Percentiles rank a stretch among this genome's conserved stretches.
Evolutionary conservation across 768 basidiomycete species (phyloP).

Genomic region (Pleurotus salmoneostramineus): DNA sequence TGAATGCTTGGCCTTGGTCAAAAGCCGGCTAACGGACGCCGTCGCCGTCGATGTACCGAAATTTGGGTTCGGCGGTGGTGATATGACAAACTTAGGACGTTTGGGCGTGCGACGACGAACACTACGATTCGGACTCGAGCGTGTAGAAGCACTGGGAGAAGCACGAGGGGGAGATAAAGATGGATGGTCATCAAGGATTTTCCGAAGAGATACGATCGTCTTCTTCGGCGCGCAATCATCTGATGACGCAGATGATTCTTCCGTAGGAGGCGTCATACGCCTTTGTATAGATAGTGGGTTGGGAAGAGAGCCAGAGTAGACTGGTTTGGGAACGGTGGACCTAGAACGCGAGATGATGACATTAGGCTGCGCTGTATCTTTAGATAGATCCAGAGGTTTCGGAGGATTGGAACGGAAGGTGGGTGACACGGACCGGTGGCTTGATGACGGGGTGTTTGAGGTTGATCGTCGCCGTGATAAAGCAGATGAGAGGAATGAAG

Average conservation of each 20-base stretch:
- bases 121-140: slow-evolving; percentile 13
- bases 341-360: slow-evolving; percentile 22
- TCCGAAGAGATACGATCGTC: slow-evolving; percentile 63
- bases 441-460: slow-evolving; percentile 5
- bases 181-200: slow-evolving; percentile 61
- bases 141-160: slow-evolving; percentile 7
- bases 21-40: slow-evolving; percentile 73
- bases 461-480: slow-evolving; percentile 11
- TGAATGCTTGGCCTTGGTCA: slow-evolving; percentile 55
- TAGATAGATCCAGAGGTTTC: slow-evolving; percentile 12
- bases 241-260: slow-evolving; percentile 56
- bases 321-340: slow-evolving; percentile 19
- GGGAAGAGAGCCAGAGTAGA: slow-evolving; percentile 15
- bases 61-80: slow-evolving; percentile 48
- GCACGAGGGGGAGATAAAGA: slow-evolving; percentile 15
- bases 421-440: slow-evolving; percentile 11
- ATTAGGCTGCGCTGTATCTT: slow-evolving; percentile 3
- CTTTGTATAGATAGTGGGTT: slow-evolving; percentile 5
- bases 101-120: background rate
- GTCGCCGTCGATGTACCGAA: slow-evolving; percentile 72
- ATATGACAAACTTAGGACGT: slow-evolving; percentile 21
- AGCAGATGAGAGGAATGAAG: slow-evolving; percentile 18
- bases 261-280: slow-evolving; percentile 51
- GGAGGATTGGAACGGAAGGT: slow-evolving; percentile 9
- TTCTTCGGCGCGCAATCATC: slow-evolving; percentile 54